Evolutionary conservation across 768 basidiomycete species (phyloP), one percentile per base, ranked within the genome.

Genomic region (Cystofilobasidium macerans): DNA sequence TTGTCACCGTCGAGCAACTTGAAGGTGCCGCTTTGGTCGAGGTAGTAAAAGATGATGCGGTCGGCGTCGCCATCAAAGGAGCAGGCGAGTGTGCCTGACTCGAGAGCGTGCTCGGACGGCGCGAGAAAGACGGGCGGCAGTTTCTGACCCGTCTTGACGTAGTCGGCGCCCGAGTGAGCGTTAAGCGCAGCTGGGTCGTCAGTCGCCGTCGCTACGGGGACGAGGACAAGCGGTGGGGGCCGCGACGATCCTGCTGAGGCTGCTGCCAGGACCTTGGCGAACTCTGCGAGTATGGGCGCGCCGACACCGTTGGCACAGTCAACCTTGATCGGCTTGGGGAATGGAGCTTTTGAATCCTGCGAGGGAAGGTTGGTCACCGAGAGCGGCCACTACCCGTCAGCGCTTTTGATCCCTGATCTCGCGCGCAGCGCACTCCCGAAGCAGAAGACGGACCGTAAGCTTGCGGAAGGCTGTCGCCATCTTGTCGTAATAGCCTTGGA

Each of bases 221-320:
- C 77, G 54, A 97, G 73, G 30, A 82, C 79, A 35, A 98, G 76
- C 26, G 62, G 33, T 20, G 65, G 65, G 18, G 60, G 24, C 32
- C 40, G 36, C 38, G 47, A 36, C 22, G 45, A 20, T 5, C 20
- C 8, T 24, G 58, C 32, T 4, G 60, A 30, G 14, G 33, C 22
- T 8, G 67, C 18, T 20, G 56, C 22, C n/a, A 68, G 62, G 22
- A 48, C 22, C 12, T 61, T 28, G 26, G 71, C 45, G 51, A 73
- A 71, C 35, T 64, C 61, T 38, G 78, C 78, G 16, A 88, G 84
- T 43, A 87, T 85, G 9, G 80, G 78, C 20, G 87, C 84, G 56
- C 95, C 95, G 28, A 99, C 95, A 32, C 95, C 95, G 74, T 99
- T 98, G n/a, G 95, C 95, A 74, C 95, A 98, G 76, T 99, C 95